Percentiles rank a stretch among this genome's conserved stretches.
phyloP scores from a whole-genome alignment of 768 basidiomycete genomes.

The Suillus luteus region DNA sequence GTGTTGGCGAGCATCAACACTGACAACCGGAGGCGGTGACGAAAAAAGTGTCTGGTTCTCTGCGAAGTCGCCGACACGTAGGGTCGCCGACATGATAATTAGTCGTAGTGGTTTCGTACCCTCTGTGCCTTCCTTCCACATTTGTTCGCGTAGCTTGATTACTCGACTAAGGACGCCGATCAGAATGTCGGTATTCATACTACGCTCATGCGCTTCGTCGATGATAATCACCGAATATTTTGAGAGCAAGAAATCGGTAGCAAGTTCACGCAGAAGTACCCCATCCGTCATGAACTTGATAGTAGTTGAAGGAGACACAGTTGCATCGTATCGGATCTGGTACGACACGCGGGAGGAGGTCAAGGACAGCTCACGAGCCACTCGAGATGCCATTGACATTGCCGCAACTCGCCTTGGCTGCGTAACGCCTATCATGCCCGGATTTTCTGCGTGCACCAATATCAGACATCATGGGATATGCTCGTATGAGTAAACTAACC shows the following conservation, averaged over 20 bases:
- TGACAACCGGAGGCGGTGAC: conserved; percentile 87
- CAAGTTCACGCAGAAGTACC: conserved; percentile 90
- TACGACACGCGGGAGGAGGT: conserved; percentile 85
- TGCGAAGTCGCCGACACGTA: conserved; percentile 90
- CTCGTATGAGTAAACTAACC: conserved; percentile 48
- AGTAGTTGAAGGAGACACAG: conserved; percentile 82
- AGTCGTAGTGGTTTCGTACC: conserved; percentile 84
- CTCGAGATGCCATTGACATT: conserved; percentile 92
- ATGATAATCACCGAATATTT: conserved; percentile 95
- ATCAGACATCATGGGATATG: conserved; percentile 10
- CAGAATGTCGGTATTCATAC: conserved; percentile 97
- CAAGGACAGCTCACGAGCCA: conserved; percentile 89
- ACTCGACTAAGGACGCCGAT: conserved; percentile 97
- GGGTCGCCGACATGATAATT: conserved; percentile 98
- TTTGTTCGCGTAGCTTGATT: conserved; percentile 81
- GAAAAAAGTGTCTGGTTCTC: conserved; percentile 82
- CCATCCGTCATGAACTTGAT: conserved; percentile 99
- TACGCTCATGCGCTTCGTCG: conserved; percentile 97
- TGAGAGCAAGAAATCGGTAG: conserved; percentile 88
- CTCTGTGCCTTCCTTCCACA: conserved; percentile 82
- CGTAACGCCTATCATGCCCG: conserved; percentile 97
- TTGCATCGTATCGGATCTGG: conserved; percentile 97
- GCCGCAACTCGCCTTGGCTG: conserved; percentile 98
- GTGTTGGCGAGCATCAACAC: conserved; percentile 87
- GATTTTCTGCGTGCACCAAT: conserved; percentile 67